These are phyloP conservation scores for Cyamopsis tetragonoloba DNA, from an alignment of 306 rosid species.

Conservation along the genomic window DNA sequence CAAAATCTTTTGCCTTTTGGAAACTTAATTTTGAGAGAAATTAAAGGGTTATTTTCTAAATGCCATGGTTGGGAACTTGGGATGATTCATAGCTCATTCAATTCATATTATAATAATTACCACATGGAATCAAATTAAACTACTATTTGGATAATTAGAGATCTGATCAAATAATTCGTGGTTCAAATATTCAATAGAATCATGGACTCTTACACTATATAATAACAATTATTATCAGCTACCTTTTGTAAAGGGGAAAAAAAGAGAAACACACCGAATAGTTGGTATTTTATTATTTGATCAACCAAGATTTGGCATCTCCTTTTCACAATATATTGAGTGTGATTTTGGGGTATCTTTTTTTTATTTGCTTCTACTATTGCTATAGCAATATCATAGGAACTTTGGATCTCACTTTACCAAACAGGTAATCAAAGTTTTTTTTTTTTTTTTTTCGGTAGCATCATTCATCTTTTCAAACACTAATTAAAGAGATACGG, in stretches of 20 bases:
- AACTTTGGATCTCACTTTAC: conserved; percentile 57
- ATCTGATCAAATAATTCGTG: conserved; percentile 34
- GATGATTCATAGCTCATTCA: background rate
- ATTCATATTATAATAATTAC: background rate
- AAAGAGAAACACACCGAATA: conserved; percentile 18
- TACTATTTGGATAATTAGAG: conserved; percentile 47
- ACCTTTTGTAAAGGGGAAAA: conserved; percentile 22
- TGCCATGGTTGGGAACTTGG: background rate
- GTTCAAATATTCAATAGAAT: conserved; percentile 45
- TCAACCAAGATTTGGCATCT: conserved; percentile 56
- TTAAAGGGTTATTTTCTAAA: background rate
- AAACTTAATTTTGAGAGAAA: conserved; percentile 24
- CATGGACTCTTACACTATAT: conserved; percentile 30
- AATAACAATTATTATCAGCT: conserved; percentile 15
- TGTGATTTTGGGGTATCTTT: conserved; percentile 58
- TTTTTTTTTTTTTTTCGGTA: conserved; percentile 16
- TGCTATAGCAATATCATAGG: conserved; percentile 41
- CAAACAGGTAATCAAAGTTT: conserved; percentile 47
- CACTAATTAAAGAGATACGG: conserved; percentile 22
- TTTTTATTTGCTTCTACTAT: conserved; percentile 42
- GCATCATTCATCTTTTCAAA: conserved; percentile 45
- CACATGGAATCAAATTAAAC: conserved; percentile 22
- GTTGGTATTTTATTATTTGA: conserved; percentile 29
- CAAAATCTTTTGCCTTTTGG: conserved; percentile 2
- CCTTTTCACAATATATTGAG: conserved; percentile 26